Base-by-base conservation (phyloP, 2,329 filamentous ascomycete species). In the Penicillium griseofulvum region DNA sequence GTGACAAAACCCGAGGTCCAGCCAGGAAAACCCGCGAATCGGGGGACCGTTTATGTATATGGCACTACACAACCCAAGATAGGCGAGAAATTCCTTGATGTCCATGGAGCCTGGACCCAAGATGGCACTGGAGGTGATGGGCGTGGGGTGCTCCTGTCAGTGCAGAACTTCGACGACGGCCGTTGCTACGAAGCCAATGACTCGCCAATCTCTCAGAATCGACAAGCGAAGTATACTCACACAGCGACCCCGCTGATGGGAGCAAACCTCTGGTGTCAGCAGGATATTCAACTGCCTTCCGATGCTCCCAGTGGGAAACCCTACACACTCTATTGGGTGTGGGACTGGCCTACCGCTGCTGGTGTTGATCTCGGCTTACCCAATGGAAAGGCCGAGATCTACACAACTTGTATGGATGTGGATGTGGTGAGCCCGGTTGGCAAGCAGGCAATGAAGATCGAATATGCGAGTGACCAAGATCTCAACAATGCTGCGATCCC, bases 311-410 rank as follows among this genome's bases (percentile, higher is more conserved):
- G 79, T 10, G 85, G 85, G 42, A 82, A 86, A 29, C 81, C 81
- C 28, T 90, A 92, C 71, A 93, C 91, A 3, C 76, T 96, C 49
- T 96, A 96, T 79, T 97, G 93, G 93, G 87, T 97, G 43, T 97
- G 94, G 94, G 88, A 96, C 73, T 99, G 91, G 90, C 87, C 88
- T 3, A 87, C 84, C 14, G 78, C 61, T n/a, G 66, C 74, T 11
- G 64, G 66, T 36, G 68, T 58, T 17, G 68, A 75, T 56, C 63
- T 71, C 16, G 65, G 58, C 9, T 61, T 74, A 22, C 72, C 73
- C n/a, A 60, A 74, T 7, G 76, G 76, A 38, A 78, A 78, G 61
- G 60, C 69, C 43, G 77, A 80, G 61, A 68, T 78, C 36, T 80
- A 80, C 56, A 80, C 78, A 2, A 78, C 76, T 14, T 80, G 78